Conservation (phyloP, 352 stramenopile genomes). For the Lagenidium giganteum region DNA sequence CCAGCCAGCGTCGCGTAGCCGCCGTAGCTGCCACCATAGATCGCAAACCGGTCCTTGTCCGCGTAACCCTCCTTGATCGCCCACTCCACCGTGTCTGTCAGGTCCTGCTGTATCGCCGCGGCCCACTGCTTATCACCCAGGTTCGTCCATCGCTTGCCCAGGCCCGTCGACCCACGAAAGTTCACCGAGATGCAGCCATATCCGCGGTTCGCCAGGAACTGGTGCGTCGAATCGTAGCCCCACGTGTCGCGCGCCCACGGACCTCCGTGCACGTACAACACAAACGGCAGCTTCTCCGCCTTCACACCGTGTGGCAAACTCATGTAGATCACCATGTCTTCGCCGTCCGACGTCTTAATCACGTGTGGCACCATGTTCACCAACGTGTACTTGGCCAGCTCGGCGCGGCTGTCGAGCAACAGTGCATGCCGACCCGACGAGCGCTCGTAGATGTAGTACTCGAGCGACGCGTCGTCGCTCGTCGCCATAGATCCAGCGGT, state of each 20-base stretch:
- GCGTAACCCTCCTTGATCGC: constrained; percentile 49
- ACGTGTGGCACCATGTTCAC: constrained; percentile 27
- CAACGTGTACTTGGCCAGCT: constrained; percentile 28
- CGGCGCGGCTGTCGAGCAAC: constrained; percentile 31
- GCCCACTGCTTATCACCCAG: constrained; percentile 36
- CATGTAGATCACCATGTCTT: constrained; percentile 41
- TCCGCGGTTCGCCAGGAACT: constrained; percentile 39
- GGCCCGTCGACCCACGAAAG: constrained; percentile 61
- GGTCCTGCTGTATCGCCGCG: constrained; percentile 36
- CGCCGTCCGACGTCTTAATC: constrained; percentile 37
- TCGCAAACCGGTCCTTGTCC: constrained; percentile 31
- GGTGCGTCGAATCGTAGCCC: constrained; percentile 24
- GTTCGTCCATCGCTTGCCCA: constrained; percentile 69
- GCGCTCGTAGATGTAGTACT: constrained; percentile 42
- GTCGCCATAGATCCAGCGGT: constrained; percentile 49
- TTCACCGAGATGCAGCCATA: constrained; percentile 49
- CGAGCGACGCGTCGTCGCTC: constrained; percentile 48
- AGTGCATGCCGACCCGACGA: constrained; percentile 19
- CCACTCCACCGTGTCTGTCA: constrained; percentile 53
- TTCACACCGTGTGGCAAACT: constrained; percentile 26
- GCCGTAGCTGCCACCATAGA: constrained; percentile 70
- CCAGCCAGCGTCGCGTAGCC: constrained; percentile 66
- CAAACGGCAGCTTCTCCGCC: constrained; percentile 25
- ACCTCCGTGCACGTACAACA: constrained; percentile 33
- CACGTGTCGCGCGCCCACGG: constrained; percentile 31